Evolutionary conservation across 169 alveolate species (phyloP).

Genomic region (Plasmodium vinckei): DNA sequence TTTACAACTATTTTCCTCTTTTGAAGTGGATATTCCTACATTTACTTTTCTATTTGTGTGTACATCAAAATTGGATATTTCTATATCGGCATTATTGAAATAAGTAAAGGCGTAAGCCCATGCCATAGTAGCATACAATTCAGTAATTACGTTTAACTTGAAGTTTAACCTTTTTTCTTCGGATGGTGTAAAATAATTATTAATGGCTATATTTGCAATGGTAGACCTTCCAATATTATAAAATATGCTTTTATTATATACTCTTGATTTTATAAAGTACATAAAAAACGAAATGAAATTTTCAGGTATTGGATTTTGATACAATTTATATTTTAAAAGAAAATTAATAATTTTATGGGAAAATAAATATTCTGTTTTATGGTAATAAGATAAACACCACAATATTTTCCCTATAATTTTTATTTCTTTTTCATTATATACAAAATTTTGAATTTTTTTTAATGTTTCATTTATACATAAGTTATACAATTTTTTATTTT

Average conservation of each 20-base stretch:
- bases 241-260: conserved; percentile 45
- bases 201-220: conserved; percentile 21
- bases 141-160: conserved; percentile 43
- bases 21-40: too few species aligned
- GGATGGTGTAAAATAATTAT: conserved; percentile 1
- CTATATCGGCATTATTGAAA: conserved; percentile 5
- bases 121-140: conserved; percentile 71
- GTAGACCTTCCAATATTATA: conserved; percentile 33
- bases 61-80: neutral
- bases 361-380: conserved; percentile 60
- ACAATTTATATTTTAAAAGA: conserved; percentile 26
- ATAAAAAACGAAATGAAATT: conserved; percentile 67
- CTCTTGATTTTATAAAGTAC: conserved; percentile 70
- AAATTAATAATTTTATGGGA: conserved; percentile 30
- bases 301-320: conserved; percentile 47
- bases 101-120: conserved; percentile 77
- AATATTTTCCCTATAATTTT: conserved; percentile 60
- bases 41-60: neutral
- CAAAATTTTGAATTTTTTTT: neutral
- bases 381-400: conserved; percentile 77
- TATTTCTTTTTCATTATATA: conserved; percentile 21
- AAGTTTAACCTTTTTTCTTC: conserved; percentile 8
- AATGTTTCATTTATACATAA: conserved; percentile 20
- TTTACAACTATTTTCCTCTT: neutral
- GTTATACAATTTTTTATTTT: conserved; percentile 39